These are phyloP conservation scores for Carex scoparia DNA, from an alignment of 176 grass and related monocot species.

Conservation along the genomic window DNA sequence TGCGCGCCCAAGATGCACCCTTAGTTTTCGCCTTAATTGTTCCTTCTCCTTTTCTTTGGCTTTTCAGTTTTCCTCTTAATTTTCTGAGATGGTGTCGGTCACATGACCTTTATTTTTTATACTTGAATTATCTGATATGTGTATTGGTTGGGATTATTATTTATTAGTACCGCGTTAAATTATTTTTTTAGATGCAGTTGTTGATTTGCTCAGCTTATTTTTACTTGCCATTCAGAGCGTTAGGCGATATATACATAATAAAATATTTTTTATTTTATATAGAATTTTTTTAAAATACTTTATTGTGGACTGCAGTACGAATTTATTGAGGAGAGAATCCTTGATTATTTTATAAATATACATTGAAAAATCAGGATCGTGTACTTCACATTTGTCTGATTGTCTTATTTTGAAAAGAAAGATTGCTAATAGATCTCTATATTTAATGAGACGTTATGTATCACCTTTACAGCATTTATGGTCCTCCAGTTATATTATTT, in stretches of 20 bases:
- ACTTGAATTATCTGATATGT: not conserved
- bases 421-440: not conserved
- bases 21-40: not conserved
- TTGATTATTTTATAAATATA: not conserved
- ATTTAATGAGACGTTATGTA: not conserved
- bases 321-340: not conserved
- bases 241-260: not conserved
- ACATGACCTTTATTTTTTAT: not conserved
- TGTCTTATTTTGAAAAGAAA: not conserved
- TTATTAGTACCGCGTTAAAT: not conserved
- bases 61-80: not conserved
- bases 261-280: not conserved
- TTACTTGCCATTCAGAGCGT: not conserved
- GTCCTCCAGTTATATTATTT: not conserved
- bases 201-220: not conserved
- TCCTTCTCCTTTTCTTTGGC: not conserved
- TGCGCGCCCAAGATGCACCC: not conserved
- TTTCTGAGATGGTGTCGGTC: slow-evolving; percentile 7
- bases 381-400: not conserved
- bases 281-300: not conserved
- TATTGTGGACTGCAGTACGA: not conserved
- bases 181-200: no score
- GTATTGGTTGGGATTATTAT: no score
- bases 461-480: not conserved
- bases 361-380: not conserved